Evolutionary conservation across 1,284 basidiomycete genomes (phyloP).

Genomic region (Pseudozyma flocculosa): DNA sequence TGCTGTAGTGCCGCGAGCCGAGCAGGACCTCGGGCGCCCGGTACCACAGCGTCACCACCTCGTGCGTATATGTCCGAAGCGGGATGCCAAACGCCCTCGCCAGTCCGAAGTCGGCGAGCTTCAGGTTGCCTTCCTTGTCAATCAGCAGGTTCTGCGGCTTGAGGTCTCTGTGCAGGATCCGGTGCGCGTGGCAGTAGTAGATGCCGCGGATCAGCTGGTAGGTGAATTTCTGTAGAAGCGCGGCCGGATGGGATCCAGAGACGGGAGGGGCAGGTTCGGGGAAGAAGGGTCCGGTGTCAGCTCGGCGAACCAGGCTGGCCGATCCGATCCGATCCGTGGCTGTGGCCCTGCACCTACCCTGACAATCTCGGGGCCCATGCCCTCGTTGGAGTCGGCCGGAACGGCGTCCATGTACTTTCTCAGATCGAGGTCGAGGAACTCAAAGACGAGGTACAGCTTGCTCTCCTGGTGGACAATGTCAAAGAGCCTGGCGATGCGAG

Average conservation of each 20-base stretch:
- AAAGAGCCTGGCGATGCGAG: slow-evolving; percentile 67
- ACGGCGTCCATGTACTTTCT: slow-evolving; percentile 89
- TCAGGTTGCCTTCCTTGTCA: slow-evolving; percentile 65
- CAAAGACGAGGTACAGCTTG: slow-evolving; percentile 95
- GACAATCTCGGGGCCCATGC: slow-evolving; percentile 70
- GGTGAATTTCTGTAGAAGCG: slow-evolving; percentile 75
- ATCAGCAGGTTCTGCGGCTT: slow-evolving; percentile 98
- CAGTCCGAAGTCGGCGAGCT: slow-evolving; percentile 88
- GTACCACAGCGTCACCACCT: slow-evolving; percentile 97
- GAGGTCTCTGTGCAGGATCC: slow-evolving; percentile 92
- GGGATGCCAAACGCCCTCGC: slow-evolving; percentile 97
- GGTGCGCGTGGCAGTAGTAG: slow-evolving; percentile 91
- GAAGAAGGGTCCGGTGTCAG: no score
- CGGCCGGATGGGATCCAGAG: neutral
- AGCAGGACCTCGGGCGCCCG: slow-evolving; percentile 94
- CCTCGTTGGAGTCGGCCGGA: slow-evolving; percentile 59
- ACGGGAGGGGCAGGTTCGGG: no score
- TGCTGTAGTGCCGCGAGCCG: slow-evolving; percentile 92
- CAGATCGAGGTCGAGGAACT: slow-evolving; percentile 89
- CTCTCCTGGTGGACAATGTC: slow-evolving; percentile 97
- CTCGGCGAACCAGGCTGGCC: neutral
- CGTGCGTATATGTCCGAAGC: slow-evolving; percentile 95
- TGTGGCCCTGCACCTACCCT: slow-evolving; percentile 69
- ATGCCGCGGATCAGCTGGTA: slow-evolving; percentile 83
- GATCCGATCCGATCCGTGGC: neutral